Base-by-base conservation (phyloP, 371 early-diverging fungal genomes). In the Rhizomucor miehei region DNA sequence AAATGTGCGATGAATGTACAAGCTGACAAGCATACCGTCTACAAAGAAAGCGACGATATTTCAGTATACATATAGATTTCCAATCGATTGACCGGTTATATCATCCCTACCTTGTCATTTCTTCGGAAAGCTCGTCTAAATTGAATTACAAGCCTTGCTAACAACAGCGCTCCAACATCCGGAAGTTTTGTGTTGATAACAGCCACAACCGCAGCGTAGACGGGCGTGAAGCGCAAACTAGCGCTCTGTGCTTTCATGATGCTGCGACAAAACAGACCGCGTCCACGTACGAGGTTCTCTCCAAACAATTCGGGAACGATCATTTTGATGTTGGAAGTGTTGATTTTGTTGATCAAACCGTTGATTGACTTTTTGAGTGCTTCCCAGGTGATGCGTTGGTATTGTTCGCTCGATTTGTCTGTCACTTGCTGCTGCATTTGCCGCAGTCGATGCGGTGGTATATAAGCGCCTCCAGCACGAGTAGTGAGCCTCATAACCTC, bases 271-370 rank as follows among this genome's bases (percentile, higher is more conserved):
- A 92, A 84, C 35, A 98, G 71, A 14, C 98, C 98, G 41, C 94
- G 83, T 10, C 98, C 98, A 35, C 98, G 90, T 17, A 98, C 77
- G 54, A 98, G 65, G 63, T 98, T 96, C 60, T 94, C 93, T 10
- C 84, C 78, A 74, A 98, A 92, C 38, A 98, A 60, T 65, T 96
- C 94, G 17, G 91, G 90, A 34, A 94, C 76, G 60, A 97, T 89
- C 57, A 89, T 84, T 52, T 94, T 94, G 66, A 97, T 89, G 66
- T 98, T 98, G 19, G 89, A 69, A 4, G 79, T 86, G 58, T 95
- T 97, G 36, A 94, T 92, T 81, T 94, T 97, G 84, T 97, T 98
- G 68, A 97, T 91, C 14, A 91, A 80, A 56, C 95, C 98, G 63
- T 97, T 96, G 59, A 98, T 88, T 47, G 86, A 86, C 71, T 97